Base-by-base conservation (phyloP, 129 eudicot genomes). In the Centrapalus pauciflorus region DNA sequence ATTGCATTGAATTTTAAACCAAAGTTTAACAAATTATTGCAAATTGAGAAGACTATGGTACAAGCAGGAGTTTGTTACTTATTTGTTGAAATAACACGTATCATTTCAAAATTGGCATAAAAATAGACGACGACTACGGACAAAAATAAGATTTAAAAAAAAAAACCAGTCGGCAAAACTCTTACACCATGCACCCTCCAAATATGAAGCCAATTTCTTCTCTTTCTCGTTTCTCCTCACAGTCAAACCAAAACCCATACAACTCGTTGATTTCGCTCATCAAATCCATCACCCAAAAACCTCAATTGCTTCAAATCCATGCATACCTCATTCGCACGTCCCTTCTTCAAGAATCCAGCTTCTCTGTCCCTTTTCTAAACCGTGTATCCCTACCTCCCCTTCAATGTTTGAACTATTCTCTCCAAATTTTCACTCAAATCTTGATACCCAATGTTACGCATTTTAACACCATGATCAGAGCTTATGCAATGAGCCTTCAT, bases 221-320 rank as follows among this genome's bases (percentile, higher is more conserved):
- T n/a, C 19, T 28, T 26, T 52, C 71, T 64, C 45, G 27, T 37
- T 67, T 55, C 61, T 2, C 72, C 48, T 35, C 70, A 45, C 32
- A 9, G 37, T 38, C 58, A 51, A 78, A 30, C 66, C 81, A 69
- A 59, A 35, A 77, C 48, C 61, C 70, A 13, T 20, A 46, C 19
- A 45, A 67, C 43, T 40, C 70, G 17, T 8, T 83, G 32, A 78
- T 81, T 38, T 78, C 96, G n/a, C 75, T 85, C 69, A 80, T 88
- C 61, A 83, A 85, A 69, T 85, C 96, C 29, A 63, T 77, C 33
- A 66, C 80, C 58, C 49, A 62, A 26, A 71, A 77, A 63, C 13
- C 84, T 76, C 95, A 81, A 29, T 61, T 91, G 11, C 81, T 74
- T 50, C 90, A 85, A 74, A 66, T 91, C 69, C 97, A 91, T 38